Conservation (phyloP, 2,329 filamentous ascomycete species). For the Beauveria sp. region DNA sequence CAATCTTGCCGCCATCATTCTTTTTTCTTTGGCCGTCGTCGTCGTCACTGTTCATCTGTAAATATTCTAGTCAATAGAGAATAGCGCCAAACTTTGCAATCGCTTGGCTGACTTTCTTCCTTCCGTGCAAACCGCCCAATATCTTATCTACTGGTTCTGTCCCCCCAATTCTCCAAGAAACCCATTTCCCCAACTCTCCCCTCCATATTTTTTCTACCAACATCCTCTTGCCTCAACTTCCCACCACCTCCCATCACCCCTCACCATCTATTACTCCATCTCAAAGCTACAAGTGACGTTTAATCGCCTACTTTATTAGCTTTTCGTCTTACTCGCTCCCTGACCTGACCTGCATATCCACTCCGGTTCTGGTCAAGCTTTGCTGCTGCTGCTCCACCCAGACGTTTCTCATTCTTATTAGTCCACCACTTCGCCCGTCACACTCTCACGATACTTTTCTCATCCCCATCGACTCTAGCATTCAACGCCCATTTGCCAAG, state of each 20-base stretch:
- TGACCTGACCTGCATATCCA: neutral
- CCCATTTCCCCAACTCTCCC: neutral
- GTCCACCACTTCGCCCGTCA: neutral
- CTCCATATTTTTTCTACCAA: neutral
- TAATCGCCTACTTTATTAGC: neutral
- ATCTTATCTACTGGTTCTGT: neutral
- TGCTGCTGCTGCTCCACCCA: neutral
- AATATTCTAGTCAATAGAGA: no score
- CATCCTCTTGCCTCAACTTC: neutral
- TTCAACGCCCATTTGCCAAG: conserved; percentile 19
- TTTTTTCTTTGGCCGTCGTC: neutral
- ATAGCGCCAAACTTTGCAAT: no score
- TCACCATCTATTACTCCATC: neutral
- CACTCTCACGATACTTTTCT: neutral
- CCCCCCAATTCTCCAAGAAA: neutral
- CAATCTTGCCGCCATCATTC: neutral
- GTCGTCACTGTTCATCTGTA: no score
- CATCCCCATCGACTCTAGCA: neutral
- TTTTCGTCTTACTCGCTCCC: neutral
- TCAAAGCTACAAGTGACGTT: neutral
- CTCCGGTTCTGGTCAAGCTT: conserved; percentile 4
- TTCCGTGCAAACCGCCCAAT: neutral
- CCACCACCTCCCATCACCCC: neutral
- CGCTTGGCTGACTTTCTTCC: no score
- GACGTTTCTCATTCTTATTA: neutral